Percentiles rank a stretch among this genome's conserved stretches.
Conservation (phyloP, 2,329 filamentous ascomycete species). For the Metarhizium anisopliae region DNA sequence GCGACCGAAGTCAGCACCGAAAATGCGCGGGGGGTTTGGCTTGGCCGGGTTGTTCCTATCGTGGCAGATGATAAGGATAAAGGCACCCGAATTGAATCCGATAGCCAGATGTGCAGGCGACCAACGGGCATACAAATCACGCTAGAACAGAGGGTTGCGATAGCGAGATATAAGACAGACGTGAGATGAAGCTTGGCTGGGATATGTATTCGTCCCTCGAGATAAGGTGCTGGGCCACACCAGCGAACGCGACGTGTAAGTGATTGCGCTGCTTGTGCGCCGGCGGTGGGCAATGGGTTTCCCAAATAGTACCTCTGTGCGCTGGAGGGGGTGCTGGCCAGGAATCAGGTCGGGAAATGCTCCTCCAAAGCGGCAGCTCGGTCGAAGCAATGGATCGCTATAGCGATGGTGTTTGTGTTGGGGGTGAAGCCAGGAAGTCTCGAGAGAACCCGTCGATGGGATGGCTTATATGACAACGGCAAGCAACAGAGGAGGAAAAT, state of each 20-base stretch:
- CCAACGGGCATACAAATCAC: neutral
- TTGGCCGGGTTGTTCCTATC: neutral
- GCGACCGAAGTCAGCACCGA: neutral
- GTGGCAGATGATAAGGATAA: neutral
- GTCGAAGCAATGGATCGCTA: neutral
- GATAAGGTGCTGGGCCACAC: neutral
- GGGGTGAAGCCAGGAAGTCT: neutral
- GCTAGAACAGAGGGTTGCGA: neutral
- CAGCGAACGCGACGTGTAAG: conserved; percentile 1
- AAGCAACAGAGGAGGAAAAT: neutral
- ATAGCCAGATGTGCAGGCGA: neutral
- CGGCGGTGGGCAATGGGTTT: neutral
- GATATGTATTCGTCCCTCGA: neutral
- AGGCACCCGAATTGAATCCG: neutral
- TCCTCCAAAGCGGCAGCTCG: neutral
- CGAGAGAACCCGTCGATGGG: neutral
- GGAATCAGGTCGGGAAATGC: neutral
- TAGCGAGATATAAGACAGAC: neutral
- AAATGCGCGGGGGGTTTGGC: neutral
- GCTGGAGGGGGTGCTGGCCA: neutral
- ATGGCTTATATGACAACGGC: conserved; percentile 1
- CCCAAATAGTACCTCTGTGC: neutral
- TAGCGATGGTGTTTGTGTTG: neutral
- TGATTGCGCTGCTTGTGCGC: neutral
- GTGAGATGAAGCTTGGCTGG: neutral